Percentiles rank a stretch among this genome's conserved stretches.
Conservation (phyloP, 2,329 filamentous ascomycete genomes). For the Neofusicoccum parvum region DNA sequence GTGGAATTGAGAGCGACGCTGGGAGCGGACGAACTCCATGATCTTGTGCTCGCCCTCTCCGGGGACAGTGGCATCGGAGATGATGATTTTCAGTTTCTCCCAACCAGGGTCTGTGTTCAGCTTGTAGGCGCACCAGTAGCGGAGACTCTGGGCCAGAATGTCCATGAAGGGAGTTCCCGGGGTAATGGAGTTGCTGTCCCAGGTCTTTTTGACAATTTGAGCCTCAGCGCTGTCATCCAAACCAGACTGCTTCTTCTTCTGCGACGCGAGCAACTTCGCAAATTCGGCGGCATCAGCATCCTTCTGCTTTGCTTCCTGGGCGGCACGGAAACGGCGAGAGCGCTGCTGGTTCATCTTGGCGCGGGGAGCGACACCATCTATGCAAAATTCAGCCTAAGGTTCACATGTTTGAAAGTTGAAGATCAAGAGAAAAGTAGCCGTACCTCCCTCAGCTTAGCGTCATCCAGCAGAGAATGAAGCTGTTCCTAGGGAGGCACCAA, state of each 20-base stretch:
- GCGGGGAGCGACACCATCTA: constrained; percentile 93
- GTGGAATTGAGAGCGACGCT: constrained; percentile 85
- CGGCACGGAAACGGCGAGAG: constrained; percentile 90
- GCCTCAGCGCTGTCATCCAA: constrained; percentile 64
- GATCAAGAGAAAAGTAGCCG: constrained; percentile 23
- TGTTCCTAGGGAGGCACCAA: constrained; percentile 28
- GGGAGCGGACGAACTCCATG: constrained; percentile 96
- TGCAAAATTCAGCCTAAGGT: constrained; percentile 19
- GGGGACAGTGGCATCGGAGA: constrained; percentile 95
- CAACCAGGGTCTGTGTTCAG: constrained; percentile 95
- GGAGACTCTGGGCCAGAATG: constrained; percentile 82
- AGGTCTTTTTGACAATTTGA: constrained; percentile 77
- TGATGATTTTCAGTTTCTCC: constrained; percentile 91
- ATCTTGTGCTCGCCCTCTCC: constrained; percentile 99
- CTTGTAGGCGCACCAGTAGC: constrained; percentile 98
- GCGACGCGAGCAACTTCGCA: constrained; percentile 72
- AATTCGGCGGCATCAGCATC: constrained; percentile 89
- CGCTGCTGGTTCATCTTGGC: constrained; percentile 99
- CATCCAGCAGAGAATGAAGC: constrained; percentile 31
- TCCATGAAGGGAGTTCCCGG: constrained; percentile 99
- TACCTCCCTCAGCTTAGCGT: constrained; percentile 36
- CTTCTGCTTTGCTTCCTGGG: constrained; percentile 92
- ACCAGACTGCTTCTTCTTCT: constrained; percentile 58
- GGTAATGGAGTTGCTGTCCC: constrained; percentile 87
- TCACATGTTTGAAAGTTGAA: background rate